These are phyloP conservation scores for Aspergillus glaucus DNA, from an alignment of 2,329 filamentous ascomycete species.

Conservation along the genomic window DNA sequence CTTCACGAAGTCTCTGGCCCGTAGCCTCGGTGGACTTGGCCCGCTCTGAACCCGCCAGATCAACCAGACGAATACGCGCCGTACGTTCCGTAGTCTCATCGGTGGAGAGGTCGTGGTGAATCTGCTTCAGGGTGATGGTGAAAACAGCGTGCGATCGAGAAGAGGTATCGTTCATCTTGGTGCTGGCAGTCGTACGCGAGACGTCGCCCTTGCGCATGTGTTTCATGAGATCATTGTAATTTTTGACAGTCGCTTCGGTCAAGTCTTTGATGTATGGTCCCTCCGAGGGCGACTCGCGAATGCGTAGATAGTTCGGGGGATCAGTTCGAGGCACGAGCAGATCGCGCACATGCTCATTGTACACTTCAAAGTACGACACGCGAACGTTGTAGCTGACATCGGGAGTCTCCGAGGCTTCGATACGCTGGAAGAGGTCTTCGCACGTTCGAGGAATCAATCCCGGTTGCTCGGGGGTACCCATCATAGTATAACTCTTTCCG, in stretches of 20 bases:
- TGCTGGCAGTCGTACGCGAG: slow-evolving; percentile 83
- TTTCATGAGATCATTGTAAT: slow-evolving; percentile 76
- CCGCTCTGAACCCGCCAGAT: slow-evolving; percentile 88
- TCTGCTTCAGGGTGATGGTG: slow-evolving; percentile 96
- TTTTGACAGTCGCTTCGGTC: slow-evolving; percentile 86
- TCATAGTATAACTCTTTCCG: slow-evolving; percentile 97
- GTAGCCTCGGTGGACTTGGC: slow-evolving; percentile 95
- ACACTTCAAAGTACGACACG: slow-evolving; percentile 98
- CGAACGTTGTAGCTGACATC: slow-evolving; percentile 96
- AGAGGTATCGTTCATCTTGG: slow-evolving; percentile 99
- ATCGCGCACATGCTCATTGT: slow-evolving; percentile 98
- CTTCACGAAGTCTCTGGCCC: slow-evolving; percentile 81
- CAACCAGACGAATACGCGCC: slow-evolving; percentile 88
- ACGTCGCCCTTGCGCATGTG: slow-evolving; percentile 86
- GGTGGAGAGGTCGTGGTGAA: slow-evolving; percentile 94
- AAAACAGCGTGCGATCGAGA: slow-evolving; percentile 96
- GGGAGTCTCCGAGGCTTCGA: slow-evolving; percentile 74
- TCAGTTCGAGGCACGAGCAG: slow-evolving; percentile 75
- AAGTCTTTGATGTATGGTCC: slow-evolving; percentile 96
- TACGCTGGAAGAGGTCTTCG: slow-evolving; percentile 90
- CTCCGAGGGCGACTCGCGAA: slow-evolving; percentile 89
- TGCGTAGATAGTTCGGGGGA: slow-evolving; percentile 87
- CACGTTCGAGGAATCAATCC: slow-evolving; percentile 93
- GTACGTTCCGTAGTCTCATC: slow-evolving; percentile 95
- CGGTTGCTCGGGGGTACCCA: slow-evolving; percentile 78